phyloP scores from a whole-genome alignment of 805 yeast species.

The Metschnikowia cerradonensis region DNA sequence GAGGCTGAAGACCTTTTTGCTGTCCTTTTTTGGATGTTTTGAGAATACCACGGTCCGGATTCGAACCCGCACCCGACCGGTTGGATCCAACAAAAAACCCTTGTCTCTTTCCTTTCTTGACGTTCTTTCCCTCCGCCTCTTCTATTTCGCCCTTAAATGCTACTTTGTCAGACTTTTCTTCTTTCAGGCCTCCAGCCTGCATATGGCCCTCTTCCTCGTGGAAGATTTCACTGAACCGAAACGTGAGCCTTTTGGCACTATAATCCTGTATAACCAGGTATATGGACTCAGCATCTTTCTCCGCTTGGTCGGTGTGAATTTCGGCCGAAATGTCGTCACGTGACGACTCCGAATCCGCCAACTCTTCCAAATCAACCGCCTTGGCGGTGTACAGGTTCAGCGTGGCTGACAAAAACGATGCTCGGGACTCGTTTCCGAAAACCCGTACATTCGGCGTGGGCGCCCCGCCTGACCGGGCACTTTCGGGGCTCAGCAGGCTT shows the following conservation, averaged over 20 bases:
- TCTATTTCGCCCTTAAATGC: too few relatives aligned
- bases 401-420: slow-evolving; percentile 5
- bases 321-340: slow-evolving; percentile 3
- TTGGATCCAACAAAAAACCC: too few relatives aligned
- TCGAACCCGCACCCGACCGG: too few relatives aligned
- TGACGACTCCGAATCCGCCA: slow-evolving; percentile 36
- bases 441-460: neutral
- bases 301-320: neutral
- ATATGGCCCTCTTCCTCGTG: neutral
- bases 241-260: slow-evolving; percentile 10
- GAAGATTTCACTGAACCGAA: slow-evolving; percentile 11
- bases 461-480: neutral
- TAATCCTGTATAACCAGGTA: slow-evolving; percentile 32
- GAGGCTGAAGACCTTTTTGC: too few relatives aligned
- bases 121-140: too few relatives aligned
- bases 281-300: slow-evolving; percentile 25
- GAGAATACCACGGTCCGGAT: too few relatives aligned
- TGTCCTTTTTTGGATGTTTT: too few relatives aligned
- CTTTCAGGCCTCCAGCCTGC: too few relatives aligned
- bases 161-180: neutral
- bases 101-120: too few relatives aligned
- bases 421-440: slow-evolving; percentile 7
- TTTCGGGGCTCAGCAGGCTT: slow-evolving; percentile 9
- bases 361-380: slow-evolving; percentile 26
- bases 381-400: neutral